phyloP scores from a whole-genome alignment of 139 green algal species.

The Trebouxia sp. region DNA sequence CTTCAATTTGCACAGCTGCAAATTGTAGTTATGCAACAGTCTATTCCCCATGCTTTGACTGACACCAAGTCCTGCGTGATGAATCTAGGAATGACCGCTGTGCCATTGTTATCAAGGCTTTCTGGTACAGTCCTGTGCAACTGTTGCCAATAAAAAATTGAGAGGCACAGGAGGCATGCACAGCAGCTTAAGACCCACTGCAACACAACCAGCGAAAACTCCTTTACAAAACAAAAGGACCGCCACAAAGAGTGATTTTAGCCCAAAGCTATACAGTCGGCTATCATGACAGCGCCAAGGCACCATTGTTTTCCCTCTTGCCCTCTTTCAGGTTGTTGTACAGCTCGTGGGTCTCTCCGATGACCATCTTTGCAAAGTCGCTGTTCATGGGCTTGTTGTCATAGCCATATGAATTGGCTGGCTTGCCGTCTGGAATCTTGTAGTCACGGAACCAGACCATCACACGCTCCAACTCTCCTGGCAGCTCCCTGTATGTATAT shows the following conservation, averaged over 20 bases:
- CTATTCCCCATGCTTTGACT: no score
- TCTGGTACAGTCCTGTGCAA: no score
- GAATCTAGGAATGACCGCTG: no score
- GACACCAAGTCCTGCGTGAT: no score
- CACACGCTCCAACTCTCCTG: constrained; percentile 92
- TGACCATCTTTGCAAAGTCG: constrained; percentile 69
- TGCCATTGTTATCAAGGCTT: no score
- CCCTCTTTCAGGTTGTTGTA: constrained; percentile 54
- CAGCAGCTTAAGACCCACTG: no score
- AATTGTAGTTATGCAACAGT: no score
- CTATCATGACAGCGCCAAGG: constrained; percentile 39
- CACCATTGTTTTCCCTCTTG: constrained; percentile 53
- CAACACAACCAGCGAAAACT: no score
- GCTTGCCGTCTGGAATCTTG: constrained; percentile 99
- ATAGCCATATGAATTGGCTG: constrained; percentile 92
- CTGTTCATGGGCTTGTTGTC: constrained; percentile 84
- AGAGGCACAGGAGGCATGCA: no score
- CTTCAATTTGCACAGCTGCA: no score
- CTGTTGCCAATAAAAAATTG: no score
- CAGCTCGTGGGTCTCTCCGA: constrained; percentile 60
- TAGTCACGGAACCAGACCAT: constrained; percentile 97
- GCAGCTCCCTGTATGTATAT: constrained; percentile 75
- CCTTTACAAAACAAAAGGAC: no score
- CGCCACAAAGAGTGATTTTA: neutral
- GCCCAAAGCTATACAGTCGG: neutral